Evolutionary conservation across 306 rosid species (phyloP).

Genomic region (Geum urbanum): DNA sequence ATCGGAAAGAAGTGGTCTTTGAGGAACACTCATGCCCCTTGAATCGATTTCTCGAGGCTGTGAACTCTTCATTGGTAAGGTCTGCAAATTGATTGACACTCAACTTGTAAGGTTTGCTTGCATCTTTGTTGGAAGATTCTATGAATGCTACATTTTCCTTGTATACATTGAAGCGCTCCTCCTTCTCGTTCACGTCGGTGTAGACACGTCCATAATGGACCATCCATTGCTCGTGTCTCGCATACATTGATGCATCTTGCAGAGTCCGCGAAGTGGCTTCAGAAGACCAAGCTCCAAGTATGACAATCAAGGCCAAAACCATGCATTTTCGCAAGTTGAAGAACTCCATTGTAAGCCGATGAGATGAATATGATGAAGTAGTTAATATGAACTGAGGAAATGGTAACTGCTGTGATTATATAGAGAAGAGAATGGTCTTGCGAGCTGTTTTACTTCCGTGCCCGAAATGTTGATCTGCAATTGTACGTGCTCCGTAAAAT

Average conservation of each 20-base stretch:
- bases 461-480: neutral
- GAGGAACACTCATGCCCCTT: neutral
- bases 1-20: neutral
- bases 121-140: constrained; percentile 1
- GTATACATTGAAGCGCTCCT: neutral
- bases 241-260: neutral
- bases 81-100: constrained; percentile 4
- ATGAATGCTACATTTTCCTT: neutral
- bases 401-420: neutral
- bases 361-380: neutral
- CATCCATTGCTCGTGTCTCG: constrained; percentile 1
- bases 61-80: constrained; percentile 3
- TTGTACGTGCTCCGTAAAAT: neutral
- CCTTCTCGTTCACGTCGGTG: neutral
- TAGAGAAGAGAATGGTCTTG: neutral
- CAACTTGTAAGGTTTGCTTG: neutral
- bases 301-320: neutral
- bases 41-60: neutral
- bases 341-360: neutral
- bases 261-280: constrained; percentile 2
- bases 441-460: neutral
- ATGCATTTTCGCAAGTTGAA: neutral
- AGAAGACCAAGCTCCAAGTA: neutral
- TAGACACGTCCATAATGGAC: neutral
- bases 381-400: neutral